These are phyloP conservation scores for Solanum chiquidenum DNA, from an alignment of 257 asterid species.

Conservation along the genomic window DNA sequence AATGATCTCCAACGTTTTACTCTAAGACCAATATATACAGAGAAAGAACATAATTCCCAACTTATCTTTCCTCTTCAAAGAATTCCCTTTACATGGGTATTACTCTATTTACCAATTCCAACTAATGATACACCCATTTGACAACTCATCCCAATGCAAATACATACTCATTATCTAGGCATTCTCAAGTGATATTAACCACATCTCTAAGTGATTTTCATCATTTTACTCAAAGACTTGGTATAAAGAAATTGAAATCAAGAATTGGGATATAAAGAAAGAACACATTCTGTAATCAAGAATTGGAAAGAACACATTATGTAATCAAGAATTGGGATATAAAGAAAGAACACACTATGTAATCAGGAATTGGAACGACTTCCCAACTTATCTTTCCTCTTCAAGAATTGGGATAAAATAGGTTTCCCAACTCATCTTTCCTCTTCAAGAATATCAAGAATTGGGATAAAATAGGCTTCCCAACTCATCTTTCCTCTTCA, in stretches of 20 bases:
- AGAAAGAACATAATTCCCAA: not conserved
- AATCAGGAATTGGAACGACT: not conserved
- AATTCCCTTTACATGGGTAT: not conserved
- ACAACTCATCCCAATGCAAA: not conserved
- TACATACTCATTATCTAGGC: not conserved
- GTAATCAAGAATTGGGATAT: too few relatives aligned
- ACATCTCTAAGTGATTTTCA: not conserved
- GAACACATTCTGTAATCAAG: not conserved
- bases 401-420: too few relatives aligned
- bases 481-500: not conserved
- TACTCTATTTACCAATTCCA: not conserved
- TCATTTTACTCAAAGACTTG: not conserved
- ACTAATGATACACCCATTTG: not conserved
- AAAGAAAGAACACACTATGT: not conserved
- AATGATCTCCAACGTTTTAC: not conserved
- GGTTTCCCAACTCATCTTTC: too few relatives aligned
- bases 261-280: not conserved
- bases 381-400: not conserved
- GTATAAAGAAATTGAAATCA: too few relatives aligned
- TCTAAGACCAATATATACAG: not conserved
- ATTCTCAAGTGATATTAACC: not conserved
- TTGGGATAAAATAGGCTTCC: not conserved
- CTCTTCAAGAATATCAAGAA: too few relatives aligned
- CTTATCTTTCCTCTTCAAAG: not conserved
- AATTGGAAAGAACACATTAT: not conserved